Evolutionary conservation across 352 stramenopile species (phyloP), one percentile per base, ranked within the genome.

Genomic region (Globisporangium camurandrum): DNA sequence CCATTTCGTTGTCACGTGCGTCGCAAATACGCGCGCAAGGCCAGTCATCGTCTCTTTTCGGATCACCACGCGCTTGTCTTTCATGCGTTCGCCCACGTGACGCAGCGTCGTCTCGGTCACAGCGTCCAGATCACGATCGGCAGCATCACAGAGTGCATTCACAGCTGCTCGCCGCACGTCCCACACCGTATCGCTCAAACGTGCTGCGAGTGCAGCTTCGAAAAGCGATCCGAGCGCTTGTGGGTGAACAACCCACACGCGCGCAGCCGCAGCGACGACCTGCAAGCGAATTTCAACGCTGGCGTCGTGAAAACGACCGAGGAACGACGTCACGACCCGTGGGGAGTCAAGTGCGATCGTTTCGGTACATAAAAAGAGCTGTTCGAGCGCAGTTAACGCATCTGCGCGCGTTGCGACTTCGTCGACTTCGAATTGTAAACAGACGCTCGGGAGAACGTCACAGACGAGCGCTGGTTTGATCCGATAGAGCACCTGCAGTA

Each of bases 41-140:
- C 84, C 84, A 12, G 84, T 95, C 84, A 95, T 95, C 10, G 84
- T 87, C 57, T 95, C 84, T 48, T 93, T 95, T 16, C 84, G 64
- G 23, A 93, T 36, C 0, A 69, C 47, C 1, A 91, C 72, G 43
- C 79, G 88, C 49, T 95, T 95, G 58, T 95, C 84, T 51, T 93
- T 93, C 80, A 95, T 89, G 10, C 84, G 79, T 49, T 95, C 84
- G 17, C 81, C 84, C 8, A 93, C 75, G 43, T 81, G 64, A 3
- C 73, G 71, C 3, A 95, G 65, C 39, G 75, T 86, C 14, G 79
- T 63, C 28, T 86, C 73, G 38, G 67, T 83, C 12, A 93, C 72
- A 22, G 69, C 44, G n/a, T 78, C 67, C 31, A 95, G 55, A n/a
- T 55, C 59, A 49, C 85, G 89, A 4, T 72, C 78, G 1, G 81